These are phyloP conservation scores for Dryas drummondii DNA, from an alignment of 306 rosid species.

Conservation along the genomic window DNA sequence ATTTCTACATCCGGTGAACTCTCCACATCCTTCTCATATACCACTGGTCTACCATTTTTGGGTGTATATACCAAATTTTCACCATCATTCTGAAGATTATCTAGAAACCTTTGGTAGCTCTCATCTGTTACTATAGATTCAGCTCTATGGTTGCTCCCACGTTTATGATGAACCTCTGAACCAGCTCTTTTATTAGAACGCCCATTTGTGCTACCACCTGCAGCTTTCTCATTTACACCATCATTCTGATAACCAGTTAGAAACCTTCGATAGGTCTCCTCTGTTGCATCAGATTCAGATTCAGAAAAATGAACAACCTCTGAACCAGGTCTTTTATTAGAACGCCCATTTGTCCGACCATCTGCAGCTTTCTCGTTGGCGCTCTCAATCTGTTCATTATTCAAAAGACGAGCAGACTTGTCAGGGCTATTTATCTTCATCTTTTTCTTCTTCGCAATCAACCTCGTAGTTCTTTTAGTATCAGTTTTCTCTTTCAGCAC, in stretches of 20 bases:
- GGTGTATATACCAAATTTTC: slow-evolving; percentile 6
- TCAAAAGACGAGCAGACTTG: neutral
- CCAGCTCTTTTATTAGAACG: neutral
- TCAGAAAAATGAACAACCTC: neutral
- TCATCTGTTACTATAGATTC: slow-evolving; percentile 30
- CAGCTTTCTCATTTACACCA: neutral
- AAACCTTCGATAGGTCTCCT: neutral
- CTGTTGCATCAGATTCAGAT: neutral
- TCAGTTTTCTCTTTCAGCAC: slow-evolving; percentile 1
- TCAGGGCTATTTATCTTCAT: neutral
- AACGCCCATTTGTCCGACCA: neutral
- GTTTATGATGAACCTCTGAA: neutral
- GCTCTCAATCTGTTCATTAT: slow-evolving; percentile 7
- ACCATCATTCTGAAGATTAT: slow-evolving; percentile 16
- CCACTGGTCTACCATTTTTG: slow-evolving; percentile 18
- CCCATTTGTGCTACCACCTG: neutral
- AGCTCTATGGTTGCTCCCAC: neutral
- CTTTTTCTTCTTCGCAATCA: slow-evolving; percentile 5
- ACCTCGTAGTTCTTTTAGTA: slow-evolving; percentile 1
- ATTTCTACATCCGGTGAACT: slow-evolving; percentile 42
- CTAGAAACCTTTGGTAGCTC: slow-evolving; percentile 30
- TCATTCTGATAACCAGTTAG: too few relatives aligned
- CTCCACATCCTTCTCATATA: slow-evolving; percentile 17
- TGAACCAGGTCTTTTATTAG: neutral
- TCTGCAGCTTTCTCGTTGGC: neutral